Evolutionary conservation across 2,329 filamentous ascomycete species (phyloP).

Genomic region (Lachnum nothofagi): DNA sequence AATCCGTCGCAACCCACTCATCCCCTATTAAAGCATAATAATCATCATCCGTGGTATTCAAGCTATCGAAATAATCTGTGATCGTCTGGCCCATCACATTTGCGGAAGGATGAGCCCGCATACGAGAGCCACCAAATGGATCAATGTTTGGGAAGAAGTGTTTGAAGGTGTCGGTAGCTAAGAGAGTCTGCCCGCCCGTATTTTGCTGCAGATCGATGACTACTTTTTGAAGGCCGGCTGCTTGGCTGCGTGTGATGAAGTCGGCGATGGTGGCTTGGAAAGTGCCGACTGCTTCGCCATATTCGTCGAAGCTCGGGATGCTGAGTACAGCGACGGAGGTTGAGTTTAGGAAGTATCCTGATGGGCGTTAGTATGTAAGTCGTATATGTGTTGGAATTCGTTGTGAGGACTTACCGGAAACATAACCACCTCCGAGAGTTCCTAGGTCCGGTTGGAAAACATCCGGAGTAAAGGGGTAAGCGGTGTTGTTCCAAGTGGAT

Average conservation of each 20-base stretch:
- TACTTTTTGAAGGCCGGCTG: conserved; percentile 48
- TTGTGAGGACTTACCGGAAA: too few relatives aligned
- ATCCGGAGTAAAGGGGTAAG: conserved; percentile 17
- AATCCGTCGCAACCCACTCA: conserved; percentile 22
- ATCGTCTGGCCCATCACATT: conserved; percentile 22
- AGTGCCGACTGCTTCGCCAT: conserved; percentile 25
- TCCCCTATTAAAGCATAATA: conserved; percentile 16
- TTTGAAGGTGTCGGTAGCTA: conserved; percentile 49
- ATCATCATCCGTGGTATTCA: conserved; percentile 9
- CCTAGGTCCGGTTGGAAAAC: conserved; percentile 21
- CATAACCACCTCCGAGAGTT: conserved; percentile 14
- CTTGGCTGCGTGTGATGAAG: conserved; percentile 42
- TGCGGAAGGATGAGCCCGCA: conserved; percentile 20
- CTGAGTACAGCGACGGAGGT: conserved; percentile 34
- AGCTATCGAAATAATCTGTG: conserved; percentile 21
- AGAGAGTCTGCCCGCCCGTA: conserved; percentile 55
- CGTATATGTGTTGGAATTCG: too few relatives aligned
- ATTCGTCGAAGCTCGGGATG: conserved; percentile 36
- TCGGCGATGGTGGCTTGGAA: conserved; percentile 32
- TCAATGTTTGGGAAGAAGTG: conserved; percentile 33
- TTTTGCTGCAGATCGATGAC: conserved; percentile 61
- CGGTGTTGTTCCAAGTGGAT: conserved; percentile 10
- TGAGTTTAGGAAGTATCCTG: conserved; percentile 25
- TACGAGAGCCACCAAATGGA: conserved; percentile 21
- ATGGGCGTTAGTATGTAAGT: too few relatives aligned